phyloP scores from a whole-genome alignment of 345 rosid species.

The Iberis pinnata region DNA sequence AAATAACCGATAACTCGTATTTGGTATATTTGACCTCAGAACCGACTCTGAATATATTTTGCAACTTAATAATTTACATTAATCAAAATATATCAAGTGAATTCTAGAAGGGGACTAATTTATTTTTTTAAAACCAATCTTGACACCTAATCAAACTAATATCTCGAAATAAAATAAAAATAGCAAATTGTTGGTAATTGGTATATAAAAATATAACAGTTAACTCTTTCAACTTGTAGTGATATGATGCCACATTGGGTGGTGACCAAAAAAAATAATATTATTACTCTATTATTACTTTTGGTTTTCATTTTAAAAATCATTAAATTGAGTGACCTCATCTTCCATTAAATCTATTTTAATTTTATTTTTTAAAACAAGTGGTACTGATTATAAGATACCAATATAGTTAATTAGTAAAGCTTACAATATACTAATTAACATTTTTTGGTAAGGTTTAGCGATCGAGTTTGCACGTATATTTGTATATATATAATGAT shows the following conservation, averaged over 20 bases:
- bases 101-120: too few relatives aligned
- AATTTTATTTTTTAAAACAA: too few relatives aligned
- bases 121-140: too few relatives aligned
- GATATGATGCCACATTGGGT: constrained; percentile 25
- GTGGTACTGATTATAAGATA: too few relatives aligned
- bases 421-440: neutral
- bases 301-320: constrained; percentile 17
- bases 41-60: too few relatives aligned
- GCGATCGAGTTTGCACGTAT: constrained; percentile 8
- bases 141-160: constrained; percentile 22
- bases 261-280: constrained; percentile 10
- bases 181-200: constrained; percentile 2
- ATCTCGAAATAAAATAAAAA: neutral
- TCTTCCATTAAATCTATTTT: constrained; percentile 28
- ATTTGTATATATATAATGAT: neutral
- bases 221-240: constrained; percentile 21
- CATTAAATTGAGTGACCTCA: constrained; percentile 29
- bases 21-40: too few relatives aligned
- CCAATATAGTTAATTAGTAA: neutral
- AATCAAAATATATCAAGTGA: too few relatives aligned
- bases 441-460: constrained; percentile 1
- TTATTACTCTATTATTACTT: constrained; percentile 2
- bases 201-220: neutral
- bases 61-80: too few relatives aligned
- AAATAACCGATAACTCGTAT: too few relatives aligned